Evolutionary conservation across 768 basidiomycete species (phyloP).

Genomic region (Baorangia bicolor): DNA sequence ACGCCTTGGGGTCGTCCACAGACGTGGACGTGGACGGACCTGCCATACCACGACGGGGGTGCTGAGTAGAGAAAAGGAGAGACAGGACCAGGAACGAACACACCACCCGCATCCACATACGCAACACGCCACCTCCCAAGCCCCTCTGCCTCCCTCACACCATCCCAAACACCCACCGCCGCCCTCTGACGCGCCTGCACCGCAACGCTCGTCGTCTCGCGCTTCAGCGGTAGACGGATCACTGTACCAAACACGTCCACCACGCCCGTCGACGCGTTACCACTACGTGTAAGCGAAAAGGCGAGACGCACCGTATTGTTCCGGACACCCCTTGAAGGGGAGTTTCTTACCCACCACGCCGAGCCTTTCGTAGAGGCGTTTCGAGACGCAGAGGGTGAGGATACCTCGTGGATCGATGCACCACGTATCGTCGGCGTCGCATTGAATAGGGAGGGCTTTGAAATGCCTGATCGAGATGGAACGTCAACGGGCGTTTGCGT

Average conservation of each 20-base stretch:
- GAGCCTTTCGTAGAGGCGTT: conserved; percentile 57
- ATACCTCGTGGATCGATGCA: conserved; percentile 64
- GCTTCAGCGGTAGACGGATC: conserved; percentile 45
- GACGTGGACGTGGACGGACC: neutral
- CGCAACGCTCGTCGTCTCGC: conserved; percentile 36
- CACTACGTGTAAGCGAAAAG: neutral
- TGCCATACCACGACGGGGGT: neutral
- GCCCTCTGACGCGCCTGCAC: conserved; percentile 39
- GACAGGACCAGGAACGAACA: neutral
- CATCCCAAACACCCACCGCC: conserved; percentile 53
- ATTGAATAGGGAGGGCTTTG: conserved; percentile 34
- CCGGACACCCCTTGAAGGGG: conserved; percentile 50
- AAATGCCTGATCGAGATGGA: conserved; percentile 32
- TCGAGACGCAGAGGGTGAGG: conserved; percentile 55
- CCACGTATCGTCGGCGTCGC: conserved; percentile 57
- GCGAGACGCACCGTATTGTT: conserved; percentile 45
- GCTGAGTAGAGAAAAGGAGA: neutral
- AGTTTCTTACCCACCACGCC: conserved; percentile 58
- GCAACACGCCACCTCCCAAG: conserved; percentile 46
- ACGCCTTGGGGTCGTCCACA: neutral
- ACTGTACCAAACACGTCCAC: conserved; percentile 33
- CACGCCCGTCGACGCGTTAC: neutral
- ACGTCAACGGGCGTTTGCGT: neutral
- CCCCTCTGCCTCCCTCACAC: conserved; percentile 34
- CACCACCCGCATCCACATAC: conserved; percentile 30